Evolutionary conservation across 495 filamentous ascomycete species (phyloP).

Genomic region (Aspergillus kassunensis): DNA sequence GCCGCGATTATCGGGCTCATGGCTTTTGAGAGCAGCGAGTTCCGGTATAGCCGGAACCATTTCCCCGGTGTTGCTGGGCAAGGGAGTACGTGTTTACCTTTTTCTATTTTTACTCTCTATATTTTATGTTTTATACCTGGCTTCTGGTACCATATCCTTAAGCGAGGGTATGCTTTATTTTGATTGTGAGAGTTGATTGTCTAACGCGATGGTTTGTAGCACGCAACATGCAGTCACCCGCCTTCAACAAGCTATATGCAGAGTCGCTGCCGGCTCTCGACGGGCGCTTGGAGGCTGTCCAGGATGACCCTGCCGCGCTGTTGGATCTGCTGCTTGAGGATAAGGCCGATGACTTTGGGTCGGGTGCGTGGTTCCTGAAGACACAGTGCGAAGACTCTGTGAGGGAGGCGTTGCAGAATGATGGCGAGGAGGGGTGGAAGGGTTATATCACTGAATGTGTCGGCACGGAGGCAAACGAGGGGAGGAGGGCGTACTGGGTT

Average conservation of each 20-base stretch:
- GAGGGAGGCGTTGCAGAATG: conserved; percentile 42
- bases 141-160: too few species aligned
- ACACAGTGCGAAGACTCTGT: conserved; percentile 55
- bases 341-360: conserved; percentile 62
- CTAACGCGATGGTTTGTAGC: conserved; percentile 35
- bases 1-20: conserved; percentile 62
- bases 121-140: not conserved
- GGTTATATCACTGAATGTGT: conserved; percentile 64
- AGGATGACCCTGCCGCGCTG: conserved; percentile 41
- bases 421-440: conserved; percentile 52
- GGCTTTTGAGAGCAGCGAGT: conserved; percentile 63
- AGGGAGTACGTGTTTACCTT: conserved; percentile 52
- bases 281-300: conserved; percentile 31
- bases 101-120: not conserved
- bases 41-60: conserved; percentile 65
- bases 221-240: conserved; percentile 68
- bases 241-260: conserved; percentile 62
- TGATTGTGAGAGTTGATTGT: not conserved
- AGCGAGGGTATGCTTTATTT: too few species aligned
- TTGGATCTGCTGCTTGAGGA: conserved; percentile 56
- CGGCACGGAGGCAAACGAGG: conserved; percentile 45
- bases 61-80: conserved; percentile 61
- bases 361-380: conserved; percentile 69
- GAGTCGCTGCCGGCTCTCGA: conserved; percentile 48
- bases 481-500: conserved; percentile 55